phyloP scores from a whole-genome alignment of 23 red algal genomes.

The Cyanidium caldarium region DNA sequence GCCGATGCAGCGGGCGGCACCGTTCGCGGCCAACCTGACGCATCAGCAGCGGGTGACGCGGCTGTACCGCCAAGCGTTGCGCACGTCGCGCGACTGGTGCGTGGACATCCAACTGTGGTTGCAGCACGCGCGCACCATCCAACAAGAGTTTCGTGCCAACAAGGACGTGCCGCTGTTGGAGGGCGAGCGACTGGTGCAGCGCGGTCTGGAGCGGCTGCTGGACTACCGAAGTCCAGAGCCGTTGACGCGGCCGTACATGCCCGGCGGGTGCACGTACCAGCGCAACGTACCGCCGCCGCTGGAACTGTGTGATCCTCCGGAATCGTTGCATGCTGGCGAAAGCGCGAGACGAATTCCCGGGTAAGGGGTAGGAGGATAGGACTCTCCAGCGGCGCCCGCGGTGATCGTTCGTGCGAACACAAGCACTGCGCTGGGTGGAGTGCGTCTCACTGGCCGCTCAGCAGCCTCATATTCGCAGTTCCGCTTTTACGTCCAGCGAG shows the following conservation, averaged over 20 bases:
- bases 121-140: conserved; percentile 27
- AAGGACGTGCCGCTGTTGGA: conserved; percentile 37
- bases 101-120: conserved; percentile 74
- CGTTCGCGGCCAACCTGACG: conserved; percentile 53
- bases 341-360: too few species aligned
- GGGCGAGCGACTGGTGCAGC: conserved; percentile 52
- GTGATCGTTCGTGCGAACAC: too few species aligned
- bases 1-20: conserved; percentile 50
- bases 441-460: too few species aligned
- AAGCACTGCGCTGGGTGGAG: too few species aligned
- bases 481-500: too few species aligned
- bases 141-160: conserved; percentile 55
- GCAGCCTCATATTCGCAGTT: too few species aligned
- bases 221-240: conserved; percentile 60
- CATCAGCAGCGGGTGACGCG: conserved; percentile 69
- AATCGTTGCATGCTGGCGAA: too few species aligned
- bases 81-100: conserved; percentile 77
- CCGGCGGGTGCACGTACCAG: conserved; percentile 62
- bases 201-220: conserved; percentile 50
- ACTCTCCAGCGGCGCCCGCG: too few species aligned
- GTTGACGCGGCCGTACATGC: conserved; percentile 44
- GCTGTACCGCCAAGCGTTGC: conserved; percentile 78
- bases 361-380: too few species aligned
- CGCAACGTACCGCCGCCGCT: conserved; percentile 78
- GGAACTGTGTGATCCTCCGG: conserved; percentile 51